Evolutionary conservation across 805 yeast species (phyloP).

Genomic region (Saturnispora dispora): DNA sequence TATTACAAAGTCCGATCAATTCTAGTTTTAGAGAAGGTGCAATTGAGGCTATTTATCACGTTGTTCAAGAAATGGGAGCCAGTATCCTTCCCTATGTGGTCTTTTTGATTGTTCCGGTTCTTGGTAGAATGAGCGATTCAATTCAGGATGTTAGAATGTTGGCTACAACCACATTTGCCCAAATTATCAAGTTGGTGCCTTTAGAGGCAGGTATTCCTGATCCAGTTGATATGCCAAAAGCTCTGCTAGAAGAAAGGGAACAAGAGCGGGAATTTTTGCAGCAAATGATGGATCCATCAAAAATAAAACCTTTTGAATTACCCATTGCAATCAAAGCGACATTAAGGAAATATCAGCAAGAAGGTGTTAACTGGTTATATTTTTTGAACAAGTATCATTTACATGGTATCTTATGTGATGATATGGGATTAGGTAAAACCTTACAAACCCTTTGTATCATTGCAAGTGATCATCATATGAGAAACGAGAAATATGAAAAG

Average conservation of each 20-base stretch:
- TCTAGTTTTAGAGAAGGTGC: slow-evolving; percentile 82
- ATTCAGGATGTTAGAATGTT: slow-evolving; percentile 79
- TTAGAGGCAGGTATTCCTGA: slow-evolving; percentile 96
- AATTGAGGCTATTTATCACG: slow-evolving; percentile 81
- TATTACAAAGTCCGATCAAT: slow-evolving; percentile 67
- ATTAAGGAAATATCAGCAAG: slow-evolving; percentile 90
- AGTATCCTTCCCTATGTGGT: slow-evolving; percentile 90
- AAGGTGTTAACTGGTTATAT: slow-evolving; percentile 97
- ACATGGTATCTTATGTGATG: slow-evolving; percentile 97
- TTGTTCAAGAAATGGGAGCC: slow-evolving; percentile 77
- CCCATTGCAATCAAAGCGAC: slow-evolving; percentile 93
- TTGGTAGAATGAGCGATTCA: slow-evolving; percentile 97
- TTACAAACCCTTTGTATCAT: slow-evolving; percentile 95
- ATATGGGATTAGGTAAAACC: slow-evolving; percentile 98
- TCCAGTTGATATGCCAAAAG: slow-evolving; percentile 83
- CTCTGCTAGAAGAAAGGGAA: slow-evolving; percentile 79
- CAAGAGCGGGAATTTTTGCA: slow-evolving; percentile 88
- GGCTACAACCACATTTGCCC: slow-evolving; percentile 94
- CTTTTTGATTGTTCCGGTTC: slow-evolving; percentile 88
- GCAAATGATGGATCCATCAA: slow-evolving; percentile 96
- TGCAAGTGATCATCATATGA: slow-evolving; percentile 86
- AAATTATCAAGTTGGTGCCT: slow-evolving; percentile 90
- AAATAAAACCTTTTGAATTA: slow-evolving; percentile 75
- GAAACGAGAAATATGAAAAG: slow-evolving; percentile 58
- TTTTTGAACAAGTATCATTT: slow-evolving; percentile 88